Evolutionary conservation across 805 yeast species (phyloP), one percentile per base, ranked within the genome.

Genomic region (Yamadazyma akitaensis): DNA sequence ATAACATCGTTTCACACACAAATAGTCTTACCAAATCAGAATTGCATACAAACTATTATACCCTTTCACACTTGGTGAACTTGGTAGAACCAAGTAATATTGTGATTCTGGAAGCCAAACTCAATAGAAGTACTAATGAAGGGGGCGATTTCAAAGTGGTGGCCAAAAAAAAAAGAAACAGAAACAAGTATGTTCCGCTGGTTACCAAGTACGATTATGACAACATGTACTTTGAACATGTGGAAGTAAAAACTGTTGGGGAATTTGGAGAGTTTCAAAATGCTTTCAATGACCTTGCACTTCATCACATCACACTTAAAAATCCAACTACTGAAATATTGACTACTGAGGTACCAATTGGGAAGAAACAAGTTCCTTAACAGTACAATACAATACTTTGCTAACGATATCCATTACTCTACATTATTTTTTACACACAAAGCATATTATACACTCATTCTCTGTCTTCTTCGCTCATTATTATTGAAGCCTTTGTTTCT

Each of bases 201-300:
- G 48, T 42, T 13, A 48, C 74, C 4, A 60, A 59, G 24, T 71
- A 74, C 51, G 56, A 63, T 35, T 55, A 47, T 28, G 57, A 56
- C 3, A 51, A 51, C 0, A 43, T 62, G 12, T 73, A 73, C 54
- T 76, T 75, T 50, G 41, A 44, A 17, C 0, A 55, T 60, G 26
- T 62, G 55, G 42, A 53, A 44, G 18, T 50, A 2, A 12, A 4
- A 9, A 31, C 6, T 3, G 12, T 52, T 2, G 49, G 60, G 8
- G 55, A 51, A 24, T 61, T 58, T 13, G 75, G 72, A 0, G 64
- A 62, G 1, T 79, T 82, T 82, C 62, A 70, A 2, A 77, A 76
- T 47, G 65, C 84, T 16, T 80, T 80, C 53, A 71, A 81, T 1
- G 84, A 80, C 53, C 55, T 80, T 14, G 68, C 82, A 5, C 64